Base-by-base conservation (phyloP, 1,284 basidiomycete species). In the Caloboletus inedulis region DNA sequence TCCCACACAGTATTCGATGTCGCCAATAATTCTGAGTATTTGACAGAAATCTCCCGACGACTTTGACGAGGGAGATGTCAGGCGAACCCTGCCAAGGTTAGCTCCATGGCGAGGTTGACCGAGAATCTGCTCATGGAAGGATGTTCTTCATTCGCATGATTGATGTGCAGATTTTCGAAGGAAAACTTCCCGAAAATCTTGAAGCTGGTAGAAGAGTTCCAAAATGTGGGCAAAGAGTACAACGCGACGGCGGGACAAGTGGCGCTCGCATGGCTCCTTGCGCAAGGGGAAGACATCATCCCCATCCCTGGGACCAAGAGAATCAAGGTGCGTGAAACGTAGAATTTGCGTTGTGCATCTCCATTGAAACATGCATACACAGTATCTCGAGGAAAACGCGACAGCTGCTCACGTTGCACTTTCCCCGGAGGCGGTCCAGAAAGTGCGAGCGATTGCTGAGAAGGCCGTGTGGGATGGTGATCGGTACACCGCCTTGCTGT, bases 111-210 rank as follows among this genome's bases (percentile, higher is more conserved):
- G 21, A 9, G 6, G 2, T 16, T 7, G 5, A 7, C 12, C 3
- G 3, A 4, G 19, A 13, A 35, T 13, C n/a, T 21, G 5, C 19
- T 46, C 1, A 43, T 12, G 13, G 5, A 34, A 16, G 1, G 13
- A 14, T 31, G 3, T 18, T 9, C 6, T 7, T 14, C 3, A 8
- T 18, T 16, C 13, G 13, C n/a, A 36, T 18, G 23, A 36, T 45
- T 3, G 16, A 8, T 7, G 2, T 29, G 14, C 19, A 69, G 63
- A 31, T 67, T 41, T 53, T 64, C 61, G 7, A 53, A 60, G 46
- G 63, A 76, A 52, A 77, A 79, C 58, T 75, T 79, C 41, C 66
- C 65, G 0, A 70, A 72, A 50, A 76, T 80, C 49, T 59, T 78
- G 46, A 61, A 68, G 16, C 56, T 80, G 4, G 74, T 66, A 3